phyloP scores from a whole-genome alignment of 1,284 basidiomycete genomes.

The Trametes polyzona region DNA sequence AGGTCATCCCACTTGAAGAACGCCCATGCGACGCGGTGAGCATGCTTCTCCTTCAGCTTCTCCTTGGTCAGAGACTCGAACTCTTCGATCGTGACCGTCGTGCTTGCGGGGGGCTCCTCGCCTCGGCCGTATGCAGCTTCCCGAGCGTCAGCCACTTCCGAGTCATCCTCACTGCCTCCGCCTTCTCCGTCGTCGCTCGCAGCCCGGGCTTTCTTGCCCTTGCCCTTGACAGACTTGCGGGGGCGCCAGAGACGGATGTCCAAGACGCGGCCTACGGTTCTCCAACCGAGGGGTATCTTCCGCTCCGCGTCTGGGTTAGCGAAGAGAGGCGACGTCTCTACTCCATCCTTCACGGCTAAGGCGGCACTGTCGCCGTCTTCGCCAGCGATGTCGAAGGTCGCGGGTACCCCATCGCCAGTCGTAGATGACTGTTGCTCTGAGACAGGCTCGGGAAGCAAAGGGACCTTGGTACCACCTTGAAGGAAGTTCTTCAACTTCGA shows the following conservation, averaged over 20 bases:
- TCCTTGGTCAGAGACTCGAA: constrained; percentile 57
- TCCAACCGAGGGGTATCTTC: constrained; percentile 75
- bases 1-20: constrained; percentile 92
- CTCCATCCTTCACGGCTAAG: constrained; percentile 37
- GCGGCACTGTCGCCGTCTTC: constrained; percentile 39
- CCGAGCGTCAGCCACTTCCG: constrained; percentile 39
- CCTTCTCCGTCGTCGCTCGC: constrained; percentile 15
- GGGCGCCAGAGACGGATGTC: constrained; percentile 71
- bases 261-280: constrained; percentile 80
- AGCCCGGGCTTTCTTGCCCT: constrained; percentile 25
- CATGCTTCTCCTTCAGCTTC: constrained; percentile 53
- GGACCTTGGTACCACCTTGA: constrained; percentile 66
- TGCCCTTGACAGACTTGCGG: constrained; percentile 33
- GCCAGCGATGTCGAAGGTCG: constrained; percentile 26
- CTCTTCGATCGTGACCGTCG: constrained; percentile 58
- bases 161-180: background rate
- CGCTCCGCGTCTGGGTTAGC: constrained; percentile 59
- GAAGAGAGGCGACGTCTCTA: constrained; percentile 40
- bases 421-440: constrained; percentile 22
- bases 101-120: constrained; percentile 54
- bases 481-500: constrained; percentile 81
- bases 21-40: constrained; percentile 70
- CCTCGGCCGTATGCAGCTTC: constrained; percentile 54
- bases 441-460: constrained; percentile 56
- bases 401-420: constrained; percentile 32